phyloP scores from a whole-genome alignment of 2,329 filamentous ascomycete genomes.

The Epichloe sibirici region DNA sequence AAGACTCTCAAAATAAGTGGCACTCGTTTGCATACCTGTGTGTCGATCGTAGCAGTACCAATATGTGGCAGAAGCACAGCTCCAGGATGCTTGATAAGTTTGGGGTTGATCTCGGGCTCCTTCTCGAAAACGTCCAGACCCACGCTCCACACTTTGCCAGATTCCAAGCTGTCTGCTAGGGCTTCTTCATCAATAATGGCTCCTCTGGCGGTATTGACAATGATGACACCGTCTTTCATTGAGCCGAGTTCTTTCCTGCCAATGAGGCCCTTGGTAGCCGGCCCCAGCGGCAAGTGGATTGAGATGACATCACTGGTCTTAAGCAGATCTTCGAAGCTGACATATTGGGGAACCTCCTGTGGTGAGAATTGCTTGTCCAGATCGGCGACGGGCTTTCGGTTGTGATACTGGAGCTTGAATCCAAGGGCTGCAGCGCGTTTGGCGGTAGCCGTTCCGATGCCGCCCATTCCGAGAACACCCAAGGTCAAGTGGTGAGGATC shows the following conservation, averaged over 20 bases:
- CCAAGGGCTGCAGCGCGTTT: conserved; percentile 41
- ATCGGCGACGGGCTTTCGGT: conserved; percentile 27
- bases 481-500: conserved; percentile 54
- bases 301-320: conserved; percentile 41
- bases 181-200: conserved; percentile 44
- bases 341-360: conserved; percentile 19
- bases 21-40: conserved; percentile 7
- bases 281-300: conserved; percentile 39
- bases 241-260: conserved; percentile 33
- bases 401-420: conserved; percentile 48
- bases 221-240: conserved; percentile 43
- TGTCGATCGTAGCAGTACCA: conserved; percentile 51
- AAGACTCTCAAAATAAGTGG: no score
- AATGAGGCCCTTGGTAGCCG: conserved; percentile 40
- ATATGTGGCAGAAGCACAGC: conserved; percentile 55
- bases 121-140: conserved; percentile 46
- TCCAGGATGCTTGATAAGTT: conserved; percentile 44
- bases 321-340: conserved; percentile 42
- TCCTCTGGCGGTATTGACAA: conserved; percentile 47
- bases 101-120: conserved; percentile 49
- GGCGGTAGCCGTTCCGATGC: conserved; percentile 38
- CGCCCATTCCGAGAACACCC: conserved; percentile 48
- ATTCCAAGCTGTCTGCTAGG: conserved; percentile 38
- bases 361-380: conserved; percentile 27
- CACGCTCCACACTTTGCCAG: conserved; percentile 39